Conservation (phyloP, 2,329 filamentous ascomycete species). For the Colletotrichum melonis region DNA sequence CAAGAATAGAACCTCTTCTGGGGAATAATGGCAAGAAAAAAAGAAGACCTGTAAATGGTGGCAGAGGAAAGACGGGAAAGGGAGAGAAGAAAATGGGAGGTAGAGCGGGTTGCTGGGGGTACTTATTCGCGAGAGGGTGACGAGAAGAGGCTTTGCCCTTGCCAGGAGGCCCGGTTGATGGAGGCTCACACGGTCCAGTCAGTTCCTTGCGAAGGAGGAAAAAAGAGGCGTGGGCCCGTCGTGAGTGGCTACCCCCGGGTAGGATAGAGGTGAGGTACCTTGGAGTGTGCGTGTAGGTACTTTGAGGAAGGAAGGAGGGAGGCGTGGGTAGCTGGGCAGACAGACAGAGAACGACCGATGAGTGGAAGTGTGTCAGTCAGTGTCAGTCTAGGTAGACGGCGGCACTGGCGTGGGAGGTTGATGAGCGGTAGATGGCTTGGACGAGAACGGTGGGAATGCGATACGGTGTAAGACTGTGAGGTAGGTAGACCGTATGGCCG, state of each 20-base stretch:
- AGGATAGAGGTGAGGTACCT: not conserved
- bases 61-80: slow-evolving; percentile 44
- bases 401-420: slow-evolving; percentile 10
- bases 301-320: slow-evolving; percentile 2
- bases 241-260: slow-evolving; percentile 19
- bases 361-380: slow-evolving; percentile 14
- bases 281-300: slow-evolving; percentile 7
- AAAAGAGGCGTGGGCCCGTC: slow-evolving; percentile 33
- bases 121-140: slow-evolving; percentile 50
- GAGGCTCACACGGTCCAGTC: slow-evolving; percentile 32
- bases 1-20: slow-evolving; percentile 46
- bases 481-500: not conserved
- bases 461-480: not conserved
- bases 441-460: not conserved
- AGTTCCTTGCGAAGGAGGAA: slow-evolving; percentile 28
- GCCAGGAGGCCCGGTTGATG: slow-evolving; percentile 30
- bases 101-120: slow-evolving; percentile 45
- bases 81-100: slow-evolving; percentile 44
- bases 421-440: slow-evolving; percentile 8
- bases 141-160: slow-evolving; percentile 33
- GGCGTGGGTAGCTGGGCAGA: not conserved
- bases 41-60: slow-evolving; percentile 42
- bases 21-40: slow-evolving; percentile 43
- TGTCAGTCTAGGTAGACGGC: slow-evolving; percentile 8
- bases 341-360: not conserved